These are phyloP conservation scores for Pelargonium citronellum DNA, from an alignment of 441 rosid species.

Conservation along the genomic window DNA sequence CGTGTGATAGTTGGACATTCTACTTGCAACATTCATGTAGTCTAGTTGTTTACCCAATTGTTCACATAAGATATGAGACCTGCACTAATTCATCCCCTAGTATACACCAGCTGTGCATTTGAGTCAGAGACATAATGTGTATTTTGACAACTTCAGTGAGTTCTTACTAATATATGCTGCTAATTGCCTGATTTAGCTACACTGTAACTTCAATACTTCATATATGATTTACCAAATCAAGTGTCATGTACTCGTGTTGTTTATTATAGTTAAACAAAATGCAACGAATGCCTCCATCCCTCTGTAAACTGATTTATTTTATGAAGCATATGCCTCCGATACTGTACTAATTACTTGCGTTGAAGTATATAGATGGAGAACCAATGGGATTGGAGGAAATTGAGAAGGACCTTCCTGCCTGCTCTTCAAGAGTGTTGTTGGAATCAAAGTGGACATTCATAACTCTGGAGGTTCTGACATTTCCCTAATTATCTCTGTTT, in stretches of 20 bases:
- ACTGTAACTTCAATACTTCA: too few species aligned
- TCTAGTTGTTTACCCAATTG: not conserved
- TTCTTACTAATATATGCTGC: not conserved
- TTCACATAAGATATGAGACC: not conserved
- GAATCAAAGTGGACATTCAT: constrained; percentile 79
- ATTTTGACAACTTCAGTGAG: not conserved
- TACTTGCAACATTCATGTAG: not conserved
- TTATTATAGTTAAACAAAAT: too few species aligned
- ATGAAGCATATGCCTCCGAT: not conserved
- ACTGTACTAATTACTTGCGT: constrained; percentile 7
- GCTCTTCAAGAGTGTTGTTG: constrained; percentile 49
- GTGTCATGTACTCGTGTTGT: not conserved
- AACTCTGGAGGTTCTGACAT: constrained; percentile 55
- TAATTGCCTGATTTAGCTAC: too few species aligned
- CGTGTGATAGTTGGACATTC: not conserved
- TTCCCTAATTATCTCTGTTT: not conserved
- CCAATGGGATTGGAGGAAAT: constrained; percentile 53
- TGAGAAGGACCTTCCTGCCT: constrained; percentile 60
- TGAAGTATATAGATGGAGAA: constrained; percentile 43
- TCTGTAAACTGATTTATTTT: too few species aligned
- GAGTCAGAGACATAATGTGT: not conserved
- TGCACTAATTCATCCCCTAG: not conserved
- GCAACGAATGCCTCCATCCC: too few species aligned
- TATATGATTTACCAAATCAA: not conserved
- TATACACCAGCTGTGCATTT: not conserved